phyloP scores from a whole-genome alignment of 2,329 filamentous ascomycete species.

The Calonectria fujianensis region DNA sequence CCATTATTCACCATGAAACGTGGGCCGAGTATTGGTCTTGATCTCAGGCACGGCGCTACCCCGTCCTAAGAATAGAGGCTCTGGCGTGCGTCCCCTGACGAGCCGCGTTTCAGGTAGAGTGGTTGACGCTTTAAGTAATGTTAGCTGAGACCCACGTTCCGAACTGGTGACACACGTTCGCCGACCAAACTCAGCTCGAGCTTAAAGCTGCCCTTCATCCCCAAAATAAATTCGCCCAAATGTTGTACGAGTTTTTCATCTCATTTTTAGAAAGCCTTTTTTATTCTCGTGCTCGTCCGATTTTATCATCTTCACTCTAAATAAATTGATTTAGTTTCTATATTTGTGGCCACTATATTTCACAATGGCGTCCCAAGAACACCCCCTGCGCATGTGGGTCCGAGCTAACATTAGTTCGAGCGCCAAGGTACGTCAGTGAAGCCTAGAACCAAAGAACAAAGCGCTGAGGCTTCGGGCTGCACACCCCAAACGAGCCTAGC shows the following conservation, averaged over 20 bases:
- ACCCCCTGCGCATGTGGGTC: neutral
- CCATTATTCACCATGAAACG: neutral
- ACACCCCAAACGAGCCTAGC: neutral
- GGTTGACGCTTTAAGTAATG: neutral
- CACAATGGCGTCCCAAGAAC: neutral
- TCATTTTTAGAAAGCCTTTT: neutral
- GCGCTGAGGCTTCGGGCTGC: neutral
- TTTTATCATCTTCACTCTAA: neutral
- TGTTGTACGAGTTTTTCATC: neutral
- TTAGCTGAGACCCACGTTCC: neutral
- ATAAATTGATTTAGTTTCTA: neutral
- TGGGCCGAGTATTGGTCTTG: neutral
- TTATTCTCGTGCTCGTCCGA: neutral
- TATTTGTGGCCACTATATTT: neutral
- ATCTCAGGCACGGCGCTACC: neutral
- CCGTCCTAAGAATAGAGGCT: neutral
- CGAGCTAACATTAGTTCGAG: neutral
- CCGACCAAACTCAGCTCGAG: neutral
- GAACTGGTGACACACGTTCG: neutral
- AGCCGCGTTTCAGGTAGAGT: neutral
- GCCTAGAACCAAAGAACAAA: slow-evolving; percentile 1
- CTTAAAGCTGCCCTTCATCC: neutral
- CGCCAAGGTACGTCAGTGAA: neutral
- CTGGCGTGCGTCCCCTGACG: neutral
- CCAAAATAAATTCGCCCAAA: neutral